Percentiles rank a stretch among this genome's conserved stretches.
Evolutionary conservation across 768 basidiomycete species (phyloP).

Genomic region (Naematelia aurantialba): DNA sequence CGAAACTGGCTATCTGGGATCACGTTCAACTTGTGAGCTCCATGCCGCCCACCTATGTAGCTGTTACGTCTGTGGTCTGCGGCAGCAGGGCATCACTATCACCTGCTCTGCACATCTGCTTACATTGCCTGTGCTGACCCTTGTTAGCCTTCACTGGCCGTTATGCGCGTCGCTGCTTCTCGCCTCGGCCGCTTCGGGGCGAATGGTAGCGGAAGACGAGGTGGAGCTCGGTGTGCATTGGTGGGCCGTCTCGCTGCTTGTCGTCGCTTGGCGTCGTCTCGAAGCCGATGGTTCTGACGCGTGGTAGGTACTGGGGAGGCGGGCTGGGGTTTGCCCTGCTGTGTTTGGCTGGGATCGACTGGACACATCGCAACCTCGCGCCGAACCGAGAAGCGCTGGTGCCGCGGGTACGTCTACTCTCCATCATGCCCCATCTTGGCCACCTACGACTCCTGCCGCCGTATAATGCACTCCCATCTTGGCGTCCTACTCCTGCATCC

Average conservation of each 20-base stretch:
- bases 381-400: constrained; percentile 6
- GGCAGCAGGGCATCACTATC: not conserved
- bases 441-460: too few relatives aligned
- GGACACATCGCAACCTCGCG: constrained; percentile 27
- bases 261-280: too few relatives aligned
- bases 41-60: too few relatives aligned
- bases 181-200: constrained; percentile 30
- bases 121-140: not conserved
- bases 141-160: constrained; percentile 39
- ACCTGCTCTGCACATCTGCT: not conserved
- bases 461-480: too few relatives aligned
- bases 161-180: constrained; percentile 37
- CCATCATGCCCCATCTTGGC: too few relatives aligned
- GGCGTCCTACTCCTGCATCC: too few relatives aligned
- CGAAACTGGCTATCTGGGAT: constrained; percentile 23
- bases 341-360: constrained; percentile 27
- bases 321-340: constrained; percentile 35
- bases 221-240: constrained; percentile 15
- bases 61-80: not conserved
- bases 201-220: constrained; percentile 27
- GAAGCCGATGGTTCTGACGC: not conserved
- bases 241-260: not conserved
- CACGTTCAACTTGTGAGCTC: constrained; percentile 25
- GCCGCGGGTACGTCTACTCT: constrained; percentile 20
- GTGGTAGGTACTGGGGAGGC: constrained; percentile 38